A percentile compares a stretch with the other conserved stretches of the same genome.
Conservation (phyloP, 2,329 filamentous ascomycete species). For the Verticillium nubilum region DNA sequence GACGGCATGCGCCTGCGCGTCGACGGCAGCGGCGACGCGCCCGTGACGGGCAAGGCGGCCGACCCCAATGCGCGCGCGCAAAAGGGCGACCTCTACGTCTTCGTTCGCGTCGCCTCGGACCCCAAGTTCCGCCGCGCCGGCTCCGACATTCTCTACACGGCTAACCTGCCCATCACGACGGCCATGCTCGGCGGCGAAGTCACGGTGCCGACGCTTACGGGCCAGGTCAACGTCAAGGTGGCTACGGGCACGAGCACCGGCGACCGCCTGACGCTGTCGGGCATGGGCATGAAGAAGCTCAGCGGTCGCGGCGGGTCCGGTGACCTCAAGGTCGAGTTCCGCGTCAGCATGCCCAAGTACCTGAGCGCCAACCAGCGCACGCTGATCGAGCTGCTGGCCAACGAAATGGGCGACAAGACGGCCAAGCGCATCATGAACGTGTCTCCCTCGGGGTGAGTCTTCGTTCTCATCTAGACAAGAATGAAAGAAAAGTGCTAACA, state of each 20-base stretch:
- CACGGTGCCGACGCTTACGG: conserved; percentile 82
- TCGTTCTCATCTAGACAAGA: not conserved
- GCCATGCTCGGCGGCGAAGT: conserved; percentile 89
- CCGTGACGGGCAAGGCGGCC: conserved; percentile 65
- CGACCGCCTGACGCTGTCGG: conserved; percentile 80
- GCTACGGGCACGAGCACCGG: conserved; percentile 88
- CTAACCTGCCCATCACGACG: conserved; percentile 85
- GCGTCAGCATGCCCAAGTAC: conserved; percentile 92
- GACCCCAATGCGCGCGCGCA: conserved; percentile 59
- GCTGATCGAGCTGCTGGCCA: conserved; percentile 90
- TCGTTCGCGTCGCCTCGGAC: conserved; percentile 84
- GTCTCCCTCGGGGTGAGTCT: conserved; percentile 42
- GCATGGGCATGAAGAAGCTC: conserved; percentile 92
- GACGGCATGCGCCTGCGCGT: conserved; percentile 91
- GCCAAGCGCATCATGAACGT: conserved; percentile 92
- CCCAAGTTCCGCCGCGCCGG: conserved; percentile 83
- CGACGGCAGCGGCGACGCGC: conserved; percentile 80
- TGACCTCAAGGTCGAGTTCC: conserved; percentile 91
- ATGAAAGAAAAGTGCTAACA: conserved; percentile 2
- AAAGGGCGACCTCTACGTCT: conserved; percentile 85
- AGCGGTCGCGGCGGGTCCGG: conserved; percentile 63
- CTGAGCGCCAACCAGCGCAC: conserved; percentile 86
- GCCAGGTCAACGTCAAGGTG: conserved; percentile 84
- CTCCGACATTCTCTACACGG: conserved; percentile 88
- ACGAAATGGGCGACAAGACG: conserved; percentile 90